Percentiles rank a stretch among this genome's conserved stretches.
Evolutionary conservation across 768 basidiomycete species (phyloP).

Genomic region (Boletus coccyginus): DNA sequence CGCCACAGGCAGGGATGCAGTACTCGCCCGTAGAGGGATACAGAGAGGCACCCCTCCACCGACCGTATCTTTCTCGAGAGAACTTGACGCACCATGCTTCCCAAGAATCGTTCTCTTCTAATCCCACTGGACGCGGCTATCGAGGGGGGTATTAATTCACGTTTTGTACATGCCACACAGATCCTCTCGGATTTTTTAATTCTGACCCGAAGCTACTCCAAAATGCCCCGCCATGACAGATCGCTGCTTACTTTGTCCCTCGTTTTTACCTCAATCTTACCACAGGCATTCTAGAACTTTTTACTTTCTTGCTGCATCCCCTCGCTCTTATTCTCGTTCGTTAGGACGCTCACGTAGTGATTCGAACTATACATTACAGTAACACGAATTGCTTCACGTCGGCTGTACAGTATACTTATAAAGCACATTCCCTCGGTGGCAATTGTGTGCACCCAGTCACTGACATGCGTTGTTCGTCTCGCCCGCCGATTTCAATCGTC

Average conservation of each 20-base stretch:
- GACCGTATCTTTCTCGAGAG: constrained; percentile 41
- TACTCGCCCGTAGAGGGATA: constrained; percentile 35
- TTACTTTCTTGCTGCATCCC: no score
- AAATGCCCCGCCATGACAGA: constrained; percentile 20
- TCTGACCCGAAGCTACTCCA: neutral
- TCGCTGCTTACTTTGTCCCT: neutral
- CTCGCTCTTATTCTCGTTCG: neutral
- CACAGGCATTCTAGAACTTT: neutral
- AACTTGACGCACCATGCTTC: constrained; percentile 7
- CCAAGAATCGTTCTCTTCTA: constrained; percentile 20
- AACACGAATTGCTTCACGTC: no score
- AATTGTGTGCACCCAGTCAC: no score
- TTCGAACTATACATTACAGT: no score
- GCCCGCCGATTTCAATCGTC: no score
- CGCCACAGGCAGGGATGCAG: constrained; percentile 25
- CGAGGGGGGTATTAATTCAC: constrained; percentile 17
- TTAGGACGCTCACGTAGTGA: neutral
- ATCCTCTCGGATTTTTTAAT: neutral
- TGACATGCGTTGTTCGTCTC: no score
- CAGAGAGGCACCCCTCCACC: constrained; percentile 62
- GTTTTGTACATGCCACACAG: neutral
- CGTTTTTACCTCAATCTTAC: constrained; percentile 9
- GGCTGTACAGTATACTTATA: no score
- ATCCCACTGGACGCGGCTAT: constrained; percentile 34
- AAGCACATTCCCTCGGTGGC: no score